Evolutionary conservation across 2,329 filamentous ascomycete genomes (phyloP).

Genomic region (Arthroderma sp.): DNA sequence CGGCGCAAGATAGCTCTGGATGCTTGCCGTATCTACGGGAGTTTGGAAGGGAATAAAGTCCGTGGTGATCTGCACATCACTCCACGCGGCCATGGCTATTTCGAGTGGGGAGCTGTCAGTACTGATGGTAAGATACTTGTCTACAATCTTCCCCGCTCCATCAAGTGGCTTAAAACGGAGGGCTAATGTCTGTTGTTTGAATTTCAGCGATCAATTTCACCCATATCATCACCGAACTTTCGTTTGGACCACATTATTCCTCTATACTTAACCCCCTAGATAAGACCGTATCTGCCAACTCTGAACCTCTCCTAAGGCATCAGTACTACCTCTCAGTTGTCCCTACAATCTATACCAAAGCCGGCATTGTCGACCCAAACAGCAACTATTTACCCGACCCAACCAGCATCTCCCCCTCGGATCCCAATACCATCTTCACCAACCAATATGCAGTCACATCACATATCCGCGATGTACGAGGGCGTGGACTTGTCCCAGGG

Average conservation of each 20-base stretch:
- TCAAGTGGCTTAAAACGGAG: not conserved
- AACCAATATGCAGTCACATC: constrained; percentile 98
- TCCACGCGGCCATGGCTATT: constrained; percentile 87
- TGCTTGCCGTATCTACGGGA: constrained; percentile 81
- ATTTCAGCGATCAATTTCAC: constrained; percentile 83
- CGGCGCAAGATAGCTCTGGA: constrained; percentile 45
- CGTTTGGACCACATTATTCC: constrained; percentile 94
- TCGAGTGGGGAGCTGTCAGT: constrained; percentile 70
- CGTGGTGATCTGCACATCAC: constrained; percentile 98
- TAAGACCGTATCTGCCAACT: constrained; percentile 67
- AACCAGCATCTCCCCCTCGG: constrained; percentile 21
- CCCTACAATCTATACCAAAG: constrained; percentile 72
- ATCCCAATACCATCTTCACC: constrained; percentile 54
- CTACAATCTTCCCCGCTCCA: not conserved
- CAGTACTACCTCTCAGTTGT: constrained; percentile 96
- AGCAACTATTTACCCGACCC: constrained; percentile 24
- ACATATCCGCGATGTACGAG: constrained; percentile 57
- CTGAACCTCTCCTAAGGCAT: constrained; percentile 77
- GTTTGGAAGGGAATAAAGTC: constrained; percentile 85
- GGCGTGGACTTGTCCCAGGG: constrained; percentile 57
- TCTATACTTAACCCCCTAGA: constrained; percentile 89
- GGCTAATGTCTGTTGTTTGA: not conserved
- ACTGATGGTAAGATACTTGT: constrained; percentile 47
- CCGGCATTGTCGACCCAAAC: constrained; percentile 29
- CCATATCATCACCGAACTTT: constrained; percentile 89